Base-by-base conservation (phyloP, 164 flowering plant genomes). In the Umbilicus rupestris region DNA sequence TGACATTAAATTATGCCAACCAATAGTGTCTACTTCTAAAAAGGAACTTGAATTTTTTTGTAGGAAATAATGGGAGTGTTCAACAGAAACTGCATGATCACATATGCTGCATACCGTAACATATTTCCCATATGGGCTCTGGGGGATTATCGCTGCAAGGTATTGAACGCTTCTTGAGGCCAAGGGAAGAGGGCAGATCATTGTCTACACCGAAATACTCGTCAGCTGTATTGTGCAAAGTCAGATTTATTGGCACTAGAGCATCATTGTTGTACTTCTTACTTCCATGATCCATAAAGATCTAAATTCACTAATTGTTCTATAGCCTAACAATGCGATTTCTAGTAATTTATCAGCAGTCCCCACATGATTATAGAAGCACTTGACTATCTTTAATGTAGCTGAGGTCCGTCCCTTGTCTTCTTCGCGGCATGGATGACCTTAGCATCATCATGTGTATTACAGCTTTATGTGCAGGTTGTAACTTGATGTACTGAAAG, bases 121-220 rank as follows among this genome's bases (percentile, higher is more conserved):
- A 73, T 73, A 28, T 78, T 78, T 60, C 81, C 79, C 0, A 72
- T 78, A 62, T 76, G 81, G 81, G 81, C 81, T 41, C 75, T 78
- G 1, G 79, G 73, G 24, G 77, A 78, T 67, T 78, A 78, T 66
- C 81, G 75, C 26, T n/a, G 42, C 45, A 63, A 63, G 46, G 65
- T 63, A 41, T 63, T 63, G 65, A 37, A 39, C 8, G 65, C 42
- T 2, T 63, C 65, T 12, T 37, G 29, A 63, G 45, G 33, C 10
- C 6, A 4, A 3, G 33, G 31, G 19, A 24, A 55, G 60, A 55
- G 4, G 60, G 10, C 17, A 55, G 17, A 55, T 55, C 19, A 28
- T 24, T 2, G 33, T 16, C 33, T 14, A 52, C 7, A 3, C 14
- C 29, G 22, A 52, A 52, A 52, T 8, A 52, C 19, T 50, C 57